Conservation (phyloP, 2,329 filamentous ascomycete species). For the Pseudohalonectria lignicola region DNA sequence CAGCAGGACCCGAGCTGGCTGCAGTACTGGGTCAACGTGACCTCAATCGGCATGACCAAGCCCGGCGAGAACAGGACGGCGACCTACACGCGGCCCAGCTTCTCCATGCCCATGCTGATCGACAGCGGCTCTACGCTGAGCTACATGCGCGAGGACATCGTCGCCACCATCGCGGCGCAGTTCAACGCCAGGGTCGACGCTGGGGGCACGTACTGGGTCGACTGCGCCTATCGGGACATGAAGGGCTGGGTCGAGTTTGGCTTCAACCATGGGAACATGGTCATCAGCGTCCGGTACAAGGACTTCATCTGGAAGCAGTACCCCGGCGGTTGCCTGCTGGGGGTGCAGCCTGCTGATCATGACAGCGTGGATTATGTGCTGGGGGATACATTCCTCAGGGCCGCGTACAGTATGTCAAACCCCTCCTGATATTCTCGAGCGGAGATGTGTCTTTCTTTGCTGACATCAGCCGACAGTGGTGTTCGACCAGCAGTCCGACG, state of each 20-base stretch:
- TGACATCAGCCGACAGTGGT: slow-evolving; percentile 17
- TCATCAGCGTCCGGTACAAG: slow-evolving; percentile 30
- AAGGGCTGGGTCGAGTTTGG: slow-evolving; percentile 31
- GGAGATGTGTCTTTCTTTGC: neutral
- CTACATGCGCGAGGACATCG: slow-evolving; percentile 47
- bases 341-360: slow-evolving; percentile 21
- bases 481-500: slow-evolving; percentile 24
- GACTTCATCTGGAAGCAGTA: slow-evolving; percentile 29
- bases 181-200: slow-evolving; percentile 16
- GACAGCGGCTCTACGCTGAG: slow-evolving; percentile 54
- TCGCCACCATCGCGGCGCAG: slow-evolving; percentile 23
- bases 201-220: slow-evolving; percentile 15
- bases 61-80: slow-evolving; percentile 11
- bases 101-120: slow-evolving; percentile 36
- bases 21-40: slow-evolving; percentile 26
- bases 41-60: slow-evolving; percentile 20
- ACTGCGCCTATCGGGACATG: slow-evolving; percentile 25
- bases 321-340: slow-evolving; percentile 19
- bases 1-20: slow-evolving; percentile 19
- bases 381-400: slow-evolving; percentile 25
- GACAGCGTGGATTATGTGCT: slow-evolving; percentile 20
- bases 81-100: slow-evolving; percentile 13
- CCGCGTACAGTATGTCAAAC: slow-evolving; percentile 20
- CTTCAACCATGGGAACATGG: slow-evolving; percentile 27
- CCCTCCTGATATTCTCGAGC: neutral